phyloP scores from a whole-genome alignment of 2,329 filamentous ascomycete species.

The Beauveria bassiana region DNA sequence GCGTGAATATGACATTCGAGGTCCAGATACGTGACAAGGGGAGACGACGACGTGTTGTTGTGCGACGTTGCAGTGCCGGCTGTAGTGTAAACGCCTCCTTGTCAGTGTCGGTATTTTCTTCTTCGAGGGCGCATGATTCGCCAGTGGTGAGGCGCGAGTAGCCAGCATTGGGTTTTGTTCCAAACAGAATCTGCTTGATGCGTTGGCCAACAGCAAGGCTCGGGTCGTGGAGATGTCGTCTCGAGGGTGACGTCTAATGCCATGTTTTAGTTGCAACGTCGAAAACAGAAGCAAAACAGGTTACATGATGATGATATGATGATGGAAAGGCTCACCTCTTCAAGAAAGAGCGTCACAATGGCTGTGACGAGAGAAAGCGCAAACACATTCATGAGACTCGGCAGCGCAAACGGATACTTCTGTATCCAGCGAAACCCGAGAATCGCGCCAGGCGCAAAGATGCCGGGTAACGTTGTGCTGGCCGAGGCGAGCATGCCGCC shows the following conservation, averaged over 20 bases:
- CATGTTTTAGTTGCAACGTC: background rate
- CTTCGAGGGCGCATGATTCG: constrained; percentile 4
- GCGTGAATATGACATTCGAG: constrained; percentile 39
- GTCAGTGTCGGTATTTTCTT: background rate
- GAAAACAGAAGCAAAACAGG: background rate
- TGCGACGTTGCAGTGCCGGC: constrained; percentile 11
- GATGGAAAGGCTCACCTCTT: constrained; percentile 42
- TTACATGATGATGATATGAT: background rate
- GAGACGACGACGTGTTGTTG: constrained; percentile 16
- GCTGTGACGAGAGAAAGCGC: constrained; percentile 49
- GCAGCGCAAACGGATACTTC: constrained; percentile 60
- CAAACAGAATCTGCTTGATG: constrained; percentile 24
- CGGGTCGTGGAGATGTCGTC: constrained; percentile 37
- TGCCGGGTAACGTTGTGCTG: constrained; percentile 47
- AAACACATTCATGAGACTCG: constrained; percentile 57
- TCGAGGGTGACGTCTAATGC: constrained; percentile 37
- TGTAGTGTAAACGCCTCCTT: constrained; percentile 2
- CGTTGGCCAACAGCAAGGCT: constrained; percentile 31
- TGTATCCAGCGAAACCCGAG: constrained; percentile 58
- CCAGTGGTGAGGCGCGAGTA: constrained; percentile 24
- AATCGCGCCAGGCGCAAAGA: constrained; percentile 54
- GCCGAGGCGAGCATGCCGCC: constrained; percentile 65
- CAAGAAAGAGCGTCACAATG: constrained; percentile 54
- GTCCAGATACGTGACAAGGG: constrained; percentile 39
- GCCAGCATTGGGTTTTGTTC: constrained; percentile 20